A percentile compares a stretch with the other conserved stretches of the same genome.
Evolutionary conservation across 257 asterid species (phyloP).

Genomic region (Solanum raphanifolium): DNA sequence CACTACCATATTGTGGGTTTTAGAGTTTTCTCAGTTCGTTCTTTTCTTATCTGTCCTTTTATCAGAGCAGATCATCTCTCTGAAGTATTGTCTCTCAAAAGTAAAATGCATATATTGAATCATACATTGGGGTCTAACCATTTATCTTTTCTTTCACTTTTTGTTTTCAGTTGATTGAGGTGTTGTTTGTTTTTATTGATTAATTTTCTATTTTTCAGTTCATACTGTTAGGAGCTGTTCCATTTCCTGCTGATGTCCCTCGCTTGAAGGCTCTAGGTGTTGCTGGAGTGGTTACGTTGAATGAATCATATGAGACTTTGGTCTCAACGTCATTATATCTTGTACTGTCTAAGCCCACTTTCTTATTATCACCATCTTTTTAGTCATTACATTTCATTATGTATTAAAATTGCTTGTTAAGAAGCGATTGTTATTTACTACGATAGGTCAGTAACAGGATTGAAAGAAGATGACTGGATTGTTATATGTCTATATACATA

Average conservation of each 20-base stretch:
- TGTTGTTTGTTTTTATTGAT: not conserved
- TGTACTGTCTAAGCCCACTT: conserved; percentile 26
- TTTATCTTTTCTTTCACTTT: not conserved
- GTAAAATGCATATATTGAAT: not conserved
- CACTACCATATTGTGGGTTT: not conserved
- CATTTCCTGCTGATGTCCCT: conserved; percentile 87
- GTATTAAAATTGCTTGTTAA: not conserved
- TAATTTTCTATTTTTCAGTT: conserved; percentile 32
- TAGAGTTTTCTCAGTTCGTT: not conserved
- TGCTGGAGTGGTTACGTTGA: conserved; percentile 80
- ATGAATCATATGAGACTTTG: conserved; percentile 83
- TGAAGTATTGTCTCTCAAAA: not conserved
- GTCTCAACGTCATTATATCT: conserved; percentile 66
- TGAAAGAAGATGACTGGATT: not conserved
- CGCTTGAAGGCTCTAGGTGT: conserved; percentile 78
- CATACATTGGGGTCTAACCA: not conserved
- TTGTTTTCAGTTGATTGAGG: not conserved
- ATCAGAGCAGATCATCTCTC: not conserved
- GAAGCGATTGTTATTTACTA: not conserved
- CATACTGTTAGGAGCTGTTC: conserved; percentile 91
- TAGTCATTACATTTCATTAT: not conserved
- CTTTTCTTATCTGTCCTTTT: not conserved
- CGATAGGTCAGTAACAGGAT: not conserved
- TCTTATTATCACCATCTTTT: not conserved
- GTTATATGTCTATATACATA: not conserved